These are phyloP conservation scores for Trichophyton equinum DNA, from an alignment of 2,329 filamentous ascomycete genomes.

Conservation along the genomic window DNA sequence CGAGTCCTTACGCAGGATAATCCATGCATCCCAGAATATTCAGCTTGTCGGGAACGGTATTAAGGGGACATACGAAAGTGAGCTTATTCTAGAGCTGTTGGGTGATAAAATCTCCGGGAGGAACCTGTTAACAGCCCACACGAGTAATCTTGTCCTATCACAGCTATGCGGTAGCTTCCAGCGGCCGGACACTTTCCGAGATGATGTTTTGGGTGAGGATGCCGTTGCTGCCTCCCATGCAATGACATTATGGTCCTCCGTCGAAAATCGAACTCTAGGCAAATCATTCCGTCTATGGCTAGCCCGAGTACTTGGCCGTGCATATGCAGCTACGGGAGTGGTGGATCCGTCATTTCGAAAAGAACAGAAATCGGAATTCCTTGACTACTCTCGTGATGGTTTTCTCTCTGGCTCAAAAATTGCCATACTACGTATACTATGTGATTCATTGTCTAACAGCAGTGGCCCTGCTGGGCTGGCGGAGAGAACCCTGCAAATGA, in stretches of 20 bases:
- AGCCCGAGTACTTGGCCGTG: constrained; percentile 68
- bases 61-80: constrained; percentile 61
- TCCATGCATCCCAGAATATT: constrained; percentile 55
- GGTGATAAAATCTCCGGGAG: constrained; percentile 53
- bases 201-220: constrained; percentile 60
- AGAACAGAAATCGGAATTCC: constrained; percentile 21
- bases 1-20: constrained; percentile 53
- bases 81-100: constrained; percentile 65
- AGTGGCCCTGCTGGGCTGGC: constrained; percentile 34
- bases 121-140: constrained; percentile 58
- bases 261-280: constrained; percentile 50
- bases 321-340: constrained; percentile 64
- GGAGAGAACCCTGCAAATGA: constrained; percentile 34
- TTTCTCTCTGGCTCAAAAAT: constrained; percentile 42
- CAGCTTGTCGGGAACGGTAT: constrained; percentile 56
- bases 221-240: constrained; percentile 49
- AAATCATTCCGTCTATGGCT: constrained; percentile 71
- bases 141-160: constrained; percentile 36
- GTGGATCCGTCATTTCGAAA: constrained; percentile 38
- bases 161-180: constrained; percentile 62
- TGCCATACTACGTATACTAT: constrained; percentile 50
- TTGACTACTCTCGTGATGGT: constrained; percentile 7
- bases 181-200: constrained; percentile 42
- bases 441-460: constrained; percentile 47
- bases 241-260: constrained; percentile 63